These are phyloP conservation scores for Phytophthora fragariaefolia DNA, from an alignment of 352 stramenopile species.

Conservation along the genomic window DNA sequence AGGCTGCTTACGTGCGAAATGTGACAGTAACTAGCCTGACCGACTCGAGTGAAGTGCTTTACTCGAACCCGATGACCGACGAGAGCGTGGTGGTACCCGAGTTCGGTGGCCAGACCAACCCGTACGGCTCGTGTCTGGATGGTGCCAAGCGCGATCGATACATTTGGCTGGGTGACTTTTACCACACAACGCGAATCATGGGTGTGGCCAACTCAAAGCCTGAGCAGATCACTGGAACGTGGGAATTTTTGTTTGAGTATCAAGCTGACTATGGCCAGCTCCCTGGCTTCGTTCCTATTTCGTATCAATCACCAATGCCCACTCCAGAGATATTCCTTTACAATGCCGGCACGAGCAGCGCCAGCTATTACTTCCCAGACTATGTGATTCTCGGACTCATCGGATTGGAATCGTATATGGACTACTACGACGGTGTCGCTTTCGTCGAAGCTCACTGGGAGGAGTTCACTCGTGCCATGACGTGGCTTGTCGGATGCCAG, in stretches of 20 bases:
- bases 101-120: conserved; percentile 32
- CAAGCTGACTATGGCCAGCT: conserved; percentile 24
- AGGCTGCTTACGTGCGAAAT: conserved; percentile 32
- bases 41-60: conserved; percentile 20
- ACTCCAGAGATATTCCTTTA: conserved; percentile 35
- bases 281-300: conserved; percentile 30
- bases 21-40: conserved; percentile 26
- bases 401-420: conserved; percentile 42
- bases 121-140: conserved; percentile 32
- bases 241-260: conserved; percentile 37
- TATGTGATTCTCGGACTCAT: conserved; percentile 42
- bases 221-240: conserved; percentile 31
- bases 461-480: conserved; percentile 22
- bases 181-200: conserved; percentile 33
- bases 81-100: conserved; percentile 27
- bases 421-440: conserved; percentile 35
- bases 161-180: conserved; percentile 43
- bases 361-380: conserved; percentile 31
- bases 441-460: conserved; percentile 36
- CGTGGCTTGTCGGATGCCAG: conserved; percentile 27
- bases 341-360: conserved; percentile 22
- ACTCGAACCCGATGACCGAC: conserved; percentile 38
- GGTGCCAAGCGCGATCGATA: conserved; percentile 39
- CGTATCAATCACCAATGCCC: conserved; percentile 32
- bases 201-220: conserved; percentile 32